Evolutionary conservation across 768 basidiomycete genomes (phyloP), one percentile per base, ranked within the genome.

Genomic region (Lepiota venenata): DNA sequence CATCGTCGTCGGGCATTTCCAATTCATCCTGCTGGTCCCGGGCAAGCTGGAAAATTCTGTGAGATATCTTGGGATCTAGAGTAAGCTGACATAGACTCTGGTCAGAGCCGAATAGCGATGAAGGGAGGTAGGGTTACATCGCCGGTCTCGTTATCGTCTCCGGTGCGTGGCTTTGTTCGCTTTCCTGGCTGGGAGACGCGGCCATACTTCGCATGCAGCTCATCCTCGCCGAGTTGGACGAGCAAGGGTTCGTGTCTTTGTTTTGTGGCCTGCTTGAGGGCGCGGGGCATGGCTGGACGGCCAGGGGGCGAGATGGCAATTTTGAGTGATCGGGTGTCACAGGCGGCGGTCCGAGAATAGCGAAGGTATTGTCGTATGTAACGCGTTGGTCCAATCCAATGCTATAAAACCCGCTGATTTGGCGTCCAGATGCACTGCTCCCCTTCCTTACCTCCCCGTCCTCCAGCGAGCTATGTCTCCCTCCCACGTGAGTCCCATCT

Each of bases 21-120:
- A 95, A 70, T 65, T 98, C 94, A 66, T 93, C 87, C 70, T 98
- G 94, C 69, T 99, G 96, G 61, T 91, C 87, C 64, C 82, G 80
- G 14, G 96, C 96, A 52, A 99, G 82, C 67, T 94, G 89, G 60
- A 99, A 88, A 46, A 99, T 97, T 61, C 84, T 86, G 56, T 79
- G 77, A 0, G 93, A 96, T 5, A 86, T 88, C 70, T 88, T 91
- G 2, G 87, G 79, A 65, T 93, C 91, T 57, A 94, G 67, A 16
- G 84, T 82, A 41, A 73, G 76, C 92, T 95, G 57, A 41, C 22
- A 20, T 32, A 50, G 38, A 58, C 37, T 56, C 7, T 50, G 32
- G 55, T 48, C 45, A 61, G 42, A 59, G 47, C 37, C 35, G 39
- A 40, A 42, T 37, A 22, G 39, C 39, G n/a, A 38, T 14, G 32